Percentiles rank a stretch among this genome's conserved stretches.
Conservation (phyloP, 495 filamentous ascomycete genomes). For the Podospora anserina region DNA sequence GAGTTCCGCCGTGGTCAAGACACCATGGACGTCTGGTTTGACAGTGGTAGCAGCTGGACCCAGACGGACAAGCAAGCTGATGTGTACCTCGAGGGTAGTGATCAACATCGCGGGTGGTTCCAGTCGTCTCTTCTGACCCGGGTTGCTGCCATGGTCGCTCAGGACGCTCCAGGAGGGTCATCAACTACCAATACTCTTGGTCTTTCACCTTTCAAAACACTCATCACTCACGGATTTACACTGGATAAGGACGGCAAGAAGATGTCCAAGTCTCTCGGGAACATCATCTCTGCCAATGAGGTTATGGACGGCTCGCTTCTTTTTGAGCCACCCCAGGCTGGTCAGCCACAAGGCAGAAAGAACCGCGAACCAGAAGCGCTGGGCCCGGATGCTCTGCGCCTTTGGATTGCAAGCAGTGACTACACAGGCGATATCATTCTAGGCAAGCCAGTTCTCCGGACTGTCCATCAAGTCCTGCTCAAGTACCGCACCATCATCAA, state of each 20-base stretch:
- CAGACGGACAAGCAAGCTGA: conserved; percentile 63
- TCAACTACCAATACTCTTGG: conserved; percentile 25
- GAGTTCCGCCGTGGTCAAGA: conserved; percentile 75
- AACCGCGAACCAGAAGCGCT: conserved; percentile 39
- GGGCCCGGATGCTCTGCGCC: conserved; percentile 79
- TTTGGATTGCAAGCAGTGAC: conserved; percentile 90
- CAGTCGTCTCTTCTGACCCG: conserved; percentile 96
- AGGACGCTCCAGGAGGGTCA: conserved; percentile 4
- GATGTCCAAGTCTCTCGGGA: conserved; percentile 98
- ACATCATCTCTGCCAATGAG: conserved; percentile 72
- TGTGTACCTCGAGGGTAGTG: conserved; percentile 88
- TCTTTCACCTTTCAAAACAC: conserved; percentile 68
- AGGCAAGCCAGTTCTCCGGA: conserved; percentile 67
- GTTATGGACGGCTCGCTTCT: conserved; percentile 76
- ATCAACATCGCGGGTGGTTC: conserved; percentile 98
- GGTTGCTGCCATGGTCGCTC: conserved; percentile 45
- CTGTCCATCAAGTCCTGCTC: conserved; percentile 68
- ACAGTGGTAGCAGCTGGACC: conserved; percentile 95
- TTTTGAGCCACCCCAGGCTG: conserved; percentile 36
- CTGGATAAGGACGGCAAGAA: conserved; percentile 86
- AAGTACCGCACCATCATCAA: conserved; percentile 87
- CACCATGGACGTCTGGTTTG: conserved; percentile 99
- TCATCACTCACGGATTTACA: conserved; percentile 94
- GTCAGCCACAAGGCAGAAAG: conserved; percentile 9
- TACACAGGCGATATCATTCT: conserved; percentile 85